Evolutionary conservation across 1,284 basidiomycete genomes (phyloP).

Genomic region (Cutaneotrichosporon mucoides): DNA sequence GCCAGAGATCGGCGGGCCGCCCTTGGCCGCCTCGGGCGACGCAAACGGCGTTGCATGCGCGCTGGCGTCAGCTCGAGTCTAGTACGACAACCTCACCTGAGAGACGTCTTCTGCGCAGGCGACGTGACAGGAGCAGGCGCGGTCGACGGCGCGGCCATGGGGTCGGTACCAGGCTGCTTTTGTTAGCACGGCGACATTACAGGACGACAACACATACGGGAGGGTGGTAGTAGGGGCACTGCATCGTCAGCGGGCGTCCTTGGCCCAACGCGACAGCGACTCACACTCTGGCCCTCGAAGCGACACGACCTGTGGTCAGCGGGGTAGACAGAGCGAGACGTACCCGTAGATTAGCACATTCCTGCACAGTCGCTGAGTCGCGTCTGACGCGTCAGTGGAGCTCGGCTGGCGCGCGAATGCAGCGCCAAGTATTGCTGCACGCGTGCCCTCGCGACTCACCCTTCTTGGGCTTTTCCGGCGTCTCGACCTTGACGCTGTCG

Average conservation of each 20-base stretch:
- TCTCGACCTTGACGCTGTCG: conserved; percentile 15
- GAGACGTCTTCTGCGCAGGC: conserved; percentile 2
- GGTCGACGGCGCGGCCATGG: conserved; percentile 3
- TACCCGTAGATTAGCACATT: conserved; percentile 86
- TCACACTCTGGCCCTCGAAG: conserved; percentile 70
- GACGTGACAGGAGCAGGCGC: conserved; percentile 7
- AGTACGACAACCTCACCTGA: too few species aligned
- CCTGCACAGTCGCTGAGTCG: conserved; percentile 67
- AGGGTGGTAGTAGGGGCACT: conserved; percentile 74
- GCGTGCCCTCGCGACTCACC: conserved; percentile 3
- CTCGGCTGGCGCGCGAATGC: background rate
- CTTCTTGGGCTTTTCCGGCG: conserved; percentile 21
- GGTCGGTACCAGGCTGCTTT: conserved; percentile 17
- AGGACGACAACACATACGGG: conserved; percentile 50
- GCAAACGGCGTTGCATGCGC: conserved; percentile 10
- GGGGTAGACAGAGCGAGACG: conserved; percentile 22
- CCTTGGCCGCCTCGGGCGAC: conserved; percentile 39
- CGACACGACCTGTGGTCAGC: conserved; percentile 63
- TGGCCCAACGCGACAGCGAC: conserved; percentile 12
- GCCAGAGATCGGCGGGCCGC: conserved; percentile 8
- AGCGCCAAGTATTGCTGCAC: background rate
- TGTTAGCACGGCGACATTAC: too few species aligned
- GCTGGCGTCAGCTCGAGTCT: background rate
- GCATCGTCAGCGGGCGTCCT: background rate
- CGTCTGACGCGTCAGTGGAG: conserved; percentile 23